Evolutionary conservation across 805 yeast species (phyloP), one percentile per base, ranked within the genome.

Genomic region (Henningerozyma blattae): DNA sequence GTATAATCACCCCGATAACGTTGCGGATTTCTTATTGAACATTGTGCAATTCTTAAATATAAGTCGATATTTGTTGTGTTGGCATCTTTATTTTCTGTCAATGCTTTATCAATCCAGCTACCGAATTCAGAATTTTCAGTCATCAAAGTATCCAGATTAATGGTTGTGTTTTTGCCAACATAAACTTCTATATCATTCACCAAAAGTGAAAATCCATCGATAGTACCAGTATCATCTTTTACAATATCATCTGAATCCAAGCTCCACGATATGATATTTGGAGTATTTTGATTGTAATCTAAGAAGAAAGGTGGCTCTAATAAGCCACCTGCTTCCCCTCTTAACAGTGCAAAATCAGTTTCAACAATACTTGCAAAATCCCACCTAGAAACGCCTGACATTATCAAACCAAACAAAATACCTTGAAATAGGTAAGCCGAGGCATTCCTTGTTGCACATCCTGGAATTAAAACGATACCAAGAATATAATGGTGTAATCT

Each of bases 331-430:
- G 93, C 87, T 45, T 82, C 94, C 15, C 80, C 80, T 43, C 96
- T 64, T 36, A 74, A 53, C 29, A 87, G 54, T 3, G 82, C 67
- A 4, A 65, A 58, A 18, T 69, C 69, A 0, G 95, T 83, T 49
- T 89, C 95, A 1, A 82, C 75, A 36, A 89, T 74, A 12, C 95
- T 76, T 2, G 93, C 96, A 47, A 81, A 76, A 36, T 91, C 96
- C 98, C 98, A 89, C 36, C 93, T 64, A 0, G 93, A 73, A 2
- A 84, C 75, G 0, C 98, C 98, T 16, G 87, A 79, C 5, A 86
- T 64, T 32, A 81, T 67, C 30, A 89, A 61, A 0, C 96, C 98
- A 1, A 84, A 52, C 17, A 89, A 59, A 1, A 89, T 69, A 2
- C 96, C 97, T 52, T 87, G 95, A 49, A 83, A 79, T 7, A 79